Base-by-base conservation (phyloP, 2,329 filamentous ascomycete genomes). In the Diaporthe destruens region DNA sequence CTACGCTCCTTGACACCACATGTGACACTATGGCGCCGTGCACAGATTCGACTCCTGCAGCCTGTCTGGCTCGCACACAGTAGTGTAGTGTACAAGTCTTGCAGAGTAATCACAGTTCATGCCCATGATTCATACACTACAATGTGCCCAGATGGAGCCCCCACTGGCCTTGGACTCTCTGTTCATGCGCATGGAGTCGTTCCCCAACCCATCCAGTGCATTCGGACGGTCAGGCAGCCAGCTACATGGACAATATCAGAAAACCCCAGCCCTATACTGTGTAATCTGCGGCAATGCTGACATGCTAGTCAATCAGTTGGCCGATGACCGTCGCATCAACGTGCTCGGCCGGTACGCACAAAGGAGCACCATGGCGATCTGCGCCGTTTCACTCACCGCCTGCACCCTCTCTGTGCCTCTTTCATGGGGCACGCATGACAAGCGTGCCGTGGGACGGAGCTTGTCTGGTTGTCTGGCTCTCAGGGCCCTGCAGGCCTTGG, bases 1-100 rank as follows among this genome's bases (percentile, higher is more conserved):
- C 68, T 57, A 59, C 47, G 47, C 55, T 32, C 29, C 47, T 70
- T 36, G 61, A 66, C 61, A 49, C 61, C 61, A 66, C 61, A 25
- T 66, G 61, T 66, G 61, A 66, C 61, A 66, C 61, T 39, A 66
- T 66, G 61, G 61, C 61, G 47, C 44, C 51, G 61, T 65, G 61
- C 61, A 65, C 61, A 65, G 61, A 65, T 51, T 51, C 61, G 32
- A 36, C 61, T 51, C 61, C 61, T 65, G 44, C 59, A 65, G 39
- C 39, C 39, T 18, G 39, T 42, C 61, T 53, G 47, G 44, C 51
- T 32, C 29, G 29, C 29, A 29, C 29, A 29, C 29, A 29, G 29
- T 51, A 44, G 25, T 20, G 42, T 29, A 42, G n/a, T 29, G 59
- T 63, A 18, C n/a, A n/a, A n/a, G 3, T 49, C 42, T 18, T 53